Conservation (phyloP, 1,284 basidiomycete genomes). For the Boletus mariae region DNA sequence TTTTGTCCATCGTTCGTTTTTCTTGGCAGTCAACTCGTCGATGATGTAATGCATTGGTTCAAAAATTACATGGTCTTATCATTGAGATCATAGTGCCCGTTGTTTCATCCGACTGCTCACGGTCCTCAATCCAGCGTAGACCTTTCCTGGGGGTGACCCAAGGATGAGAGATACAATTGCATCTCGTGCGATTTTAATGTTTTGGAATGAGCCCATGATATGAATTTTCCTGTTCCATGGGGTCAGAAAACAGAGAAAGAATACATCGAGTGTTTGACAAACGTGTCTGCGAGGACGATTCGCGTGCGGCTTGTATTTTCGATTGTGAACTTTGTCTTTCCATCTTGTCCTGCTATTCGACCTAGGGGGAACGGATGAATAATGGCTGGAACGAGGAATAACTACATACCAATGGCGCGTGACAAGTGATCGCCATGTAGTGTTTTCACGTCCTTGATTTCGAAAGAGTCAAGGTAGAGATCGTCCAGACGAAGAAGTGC, state of each 20-base stretch:
- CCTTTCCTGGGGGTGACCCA: conserved; percentile 94
- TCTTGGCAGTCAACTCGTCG: conserved; percentile 6
- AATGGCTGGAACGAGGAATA: neutral
- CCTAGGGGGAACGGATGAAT: conserved; percentile 42
- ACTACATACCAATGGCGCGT: conserved; percentile 80
- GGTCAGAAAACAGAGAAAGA: conserved; percentile 5
- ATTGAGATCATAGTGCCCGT: conserved; percentile 55
- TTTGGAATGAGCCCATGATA: conserved; percentile 91
- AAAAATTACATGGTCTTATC: conserved; percentile 8
- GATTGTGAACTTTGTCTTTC: conserved; percentile 97
- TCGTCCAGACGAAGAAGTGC: conserved; percentile 94
- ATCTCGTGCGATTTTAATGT: conserved; percentile 96
- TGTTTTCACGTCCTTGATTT: conserved; percentile 99
- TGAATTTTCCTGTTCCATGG: conserved; percentile 73
- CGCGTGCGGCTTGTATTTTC: conserved; percentile 96
- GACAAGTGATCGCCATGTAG: conserved; percentile 95
- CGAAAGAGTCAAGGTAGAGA: conserved; percentile 96
- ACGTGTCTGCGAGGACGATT: conserved; percentile 96
- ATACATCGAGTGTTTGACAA: conserved; percentile 33
- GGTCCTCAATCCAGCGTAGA: conserved; percentile 87
- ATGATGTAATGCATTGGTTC: conserved; percentile 8
- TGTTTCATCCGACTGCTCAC: conserved; percentile 93
- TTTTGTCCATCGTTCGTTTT: conserved; percentile 3
- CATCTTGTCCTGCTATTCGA: conserved; percentile 96
- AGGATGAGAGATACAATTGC: conserved; percentile 94